A percentile compares a stretch with the other conserved stretches of the same genome.
phyloP scores from a whole-genome alignment of 2,329 filamentous ascomycete genomes.

The Fusarium tupiense region DNA sequence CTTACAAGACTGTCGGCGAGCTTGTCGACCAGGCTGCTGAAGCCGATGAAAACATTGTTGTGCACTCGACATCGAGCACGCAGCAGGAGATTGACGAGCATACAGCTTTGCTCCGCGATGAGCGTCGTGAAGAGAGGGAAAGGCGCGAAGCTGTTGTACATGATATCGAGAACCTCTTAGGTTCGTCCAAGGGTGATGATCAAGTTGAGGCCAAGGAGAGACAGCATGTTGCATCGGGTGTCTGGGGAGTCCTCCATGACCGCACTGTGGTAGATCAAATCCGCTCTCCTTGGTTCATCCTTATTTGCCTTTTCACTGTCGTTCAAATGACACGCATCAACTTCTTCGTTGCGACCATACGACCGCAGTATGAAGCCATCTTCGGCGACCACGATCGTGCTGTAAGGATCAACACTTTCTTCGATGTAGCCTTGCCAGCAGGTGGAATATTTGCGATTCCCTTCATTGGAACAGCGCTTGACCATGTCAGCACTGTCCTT shows the following conservation, averaged over 20 bases:
- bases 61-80: slow-evolving; percentile 39
- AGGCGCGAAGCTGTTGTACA: slow-evolving; percentile 71
- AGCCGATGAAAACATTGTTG: slow-evolving; percentile 46
- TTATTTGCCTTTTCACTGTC: slow-evolving; percentile 84
- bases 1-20: slow-evolving; percentile 88
- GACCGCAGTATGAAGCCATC: slow-evolving; percentile 82
- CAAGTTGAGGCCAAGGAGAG: slow-evolving; percentile 74
- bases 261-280: slow-evolving; percentile 78
- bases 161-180: slow-evolving; percentile 79
- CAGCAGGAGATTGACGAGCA: slow-evolving; percentile 61
- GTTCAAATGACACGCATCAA: slow-evolving; percentile 86
- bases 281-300: slow-evolving; percentile 81
- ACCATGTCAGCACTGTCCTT: slow-evolving; percentile 76
- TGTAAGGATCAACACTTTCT: slow-evolving; percentile 80
- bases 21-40: slow-evolving; percentile 78
- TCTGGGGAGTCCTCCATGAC: slow-evolving; percentile 88
- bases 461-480: slow-evolving; percentile 83
- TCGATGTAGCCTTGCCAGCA: slow-evolving; percentile 80
- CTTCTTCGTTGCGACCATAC: slow-evolving; percentile 90
- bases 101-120: slow-evolving; percentile 63
- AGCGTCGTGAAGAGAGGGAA: slow-evolving; percentile 67
- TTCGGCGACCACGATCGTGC: slow-evolving; percentile 71
- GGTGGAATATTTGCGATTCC: slow-evolving; percentile 87
- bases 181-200: slow-evolving; percentile 67
- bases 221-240: slow-evolving; percentile 76